These are phyloP conservation scores for Phyllosticta citribraziliensis DNA, from an alignment of 2,329 filamentous ascomycete species.

Conservation along the genomic window DNA sequence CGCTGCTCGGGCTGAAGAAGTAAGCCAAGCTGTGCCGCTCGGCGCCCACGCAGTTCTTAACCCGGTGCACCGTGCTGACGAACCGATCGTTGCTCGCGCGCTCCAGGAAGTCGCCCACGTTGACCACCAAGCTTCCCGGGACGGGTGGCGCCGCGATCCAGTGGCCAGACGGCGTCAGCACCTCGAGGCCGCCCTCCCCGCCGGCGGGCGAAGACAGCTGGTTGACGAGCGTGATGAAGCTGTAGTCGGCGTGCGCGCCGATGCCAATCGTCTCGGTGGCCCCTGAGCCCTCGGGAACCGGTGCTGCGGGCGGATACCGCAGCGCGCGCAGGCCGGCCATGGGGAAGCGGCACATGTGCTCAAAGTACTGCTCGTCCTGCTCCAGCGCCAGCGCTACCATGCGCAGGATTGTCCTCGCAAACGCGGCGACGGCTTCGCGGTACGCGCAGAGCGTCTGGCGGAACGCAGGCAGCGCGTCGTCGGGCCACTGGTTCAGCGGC, in stretches of 20 bases:
- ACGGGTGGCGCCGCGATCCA: constrained; percentile 31
- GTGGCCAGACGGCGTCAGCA: constrained; percentile 31
- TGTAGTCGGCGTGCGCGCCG: constrained; percentile 35
- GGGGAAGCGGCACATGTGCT: constrained; percentile 28
- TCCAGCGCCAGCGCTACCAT: constrained; percentile 2
- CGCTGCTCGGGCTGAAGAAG: constrained; percentile 23
- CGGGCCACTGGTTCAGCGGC: constrained; percentile 18
- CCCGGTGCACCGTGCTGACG: constrained; percentile 32
- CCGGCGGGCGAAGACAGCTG: constrained; percentile 11
- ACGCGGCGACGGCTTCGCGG: background rate
- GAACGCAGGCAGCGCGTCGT: background rate
- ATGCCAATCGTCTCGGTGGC: constrained; percentile 26
- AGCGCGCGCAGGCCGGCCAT: constrained; percentile 33
- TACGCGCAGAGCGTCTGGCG: too few relatives aligned
- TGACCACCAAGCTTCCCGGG: constrained; percentile 30
- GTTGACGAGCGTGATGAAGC: constrained; percentile 33
- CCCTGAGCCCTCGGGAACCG: too few relatives aligned
- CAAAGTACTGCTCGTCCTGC: constrained; percentile 28
- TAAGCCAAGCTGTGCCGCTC: constrained; percentile 33
- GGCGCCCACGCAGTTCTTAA: constrained; percentile 30
- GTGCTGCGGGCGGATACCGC: constrained; percentile 30
- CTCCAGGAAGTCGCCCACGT: constrained; percentile 33
- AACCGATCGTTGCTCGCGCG: constrained; percentile 31
- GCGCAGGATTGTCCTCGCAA: background rate
- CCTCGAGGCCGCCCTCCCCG: constrained; percentile 21